A percentile compares a stretch with the other conserved stretches of the same genome.
These are phyloP conservation scores for Fusarium agapanthi DNA, from an alignment of 2,329 filamentous ascomycete genomes.

Conservation along the genomic window DNA sequence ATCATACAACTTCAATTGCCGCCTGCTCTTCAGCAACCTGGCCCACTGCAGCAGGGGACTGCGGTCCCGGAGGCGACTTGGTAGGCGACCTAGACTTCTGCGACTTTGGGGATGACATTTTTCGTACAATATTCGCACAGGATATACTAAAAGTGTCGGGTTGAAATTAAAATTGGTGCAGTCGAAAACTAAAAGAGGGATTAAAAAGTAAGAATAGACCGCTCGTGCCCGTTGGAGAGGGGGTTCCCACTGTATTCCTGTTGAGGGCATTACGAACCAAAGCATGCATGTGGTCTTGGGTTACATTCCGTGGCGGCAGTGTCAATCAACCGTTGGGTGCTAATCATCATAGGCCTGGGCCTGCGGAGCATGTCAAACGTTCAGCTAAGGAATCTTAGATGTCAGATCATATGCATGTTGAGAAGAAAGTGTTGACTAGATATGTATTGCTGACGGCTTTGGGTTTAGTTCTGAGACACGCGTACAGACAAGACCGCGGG, in stretches of 20 bases:
- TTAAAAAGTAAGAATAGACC: neutral
- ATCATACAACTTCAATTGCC: conserved; percentile 24
- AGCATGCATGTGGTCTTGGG: neutral
- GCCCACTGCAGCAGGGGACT: neutral
- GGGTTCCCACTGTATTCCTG: neutral
- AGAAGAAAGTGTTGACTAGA: rapidly evolving
- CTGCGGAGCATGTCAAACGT: neutral
- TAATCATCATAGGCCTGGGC: neutral
- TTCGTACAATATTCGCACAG: neutral
- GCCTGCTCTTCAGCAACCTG: neutral
- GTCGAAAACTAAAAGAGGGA: neutral
- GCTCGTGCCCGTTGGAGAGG: neutral
- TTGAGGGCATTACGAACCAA: neutral
- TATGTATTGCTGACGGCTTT: neutral
- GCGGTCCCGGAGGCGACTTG: neutral
- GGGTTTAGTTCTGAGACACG: neutral
- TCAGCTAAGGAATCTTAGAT: neutral
- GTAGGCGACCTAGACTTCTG: neutral
- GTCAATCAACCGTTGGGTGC: neutral
- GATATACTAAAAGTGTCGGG: neutral
- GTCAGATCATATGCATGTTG: neutral
- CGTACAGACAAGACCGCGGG: neutral
- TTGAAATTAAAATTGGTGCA: neutral
- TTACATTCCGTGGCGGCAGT: neutral
- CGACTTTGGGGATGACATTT: conserved; percentile 20